Evolutionary conservation across 1,284 basidiomycete genomes (phyloP).

Genomic region (Ceratobasidium sp.): DNA sequence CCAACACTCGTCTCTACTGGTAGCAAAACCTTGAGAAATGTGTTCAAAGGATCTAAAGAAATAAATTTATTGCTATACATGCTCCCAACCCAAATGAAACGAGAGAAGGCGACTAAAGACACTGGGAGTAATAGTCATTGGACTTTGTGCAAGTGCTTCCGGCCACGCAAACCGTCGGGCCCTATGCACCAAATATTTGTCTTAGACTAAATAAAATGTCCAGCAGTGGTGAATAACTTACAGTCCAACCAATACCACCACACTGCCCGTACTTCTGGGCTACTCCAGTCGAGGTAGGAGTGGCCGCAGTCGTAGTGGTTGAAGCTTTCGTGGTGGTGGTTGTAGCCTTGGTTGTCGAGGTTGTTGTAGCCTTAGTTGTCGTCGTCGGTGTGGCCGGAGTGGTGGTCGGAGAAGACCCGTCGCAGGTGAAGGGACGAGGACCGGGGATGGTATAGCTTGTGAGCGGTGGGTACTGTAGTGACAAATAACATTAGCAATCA

Average conservation of each 20-base stretch:
- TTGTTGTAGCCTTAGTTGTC: constrained; percentile 17
- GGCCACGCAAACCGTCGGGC: constrained; percentile 38
- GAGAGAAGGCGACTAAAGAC: constrained; percentile 8
- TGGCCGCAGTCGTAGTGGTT: constrained; percentile 26
- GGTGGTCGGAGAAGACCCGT: constrained; percentile 32
- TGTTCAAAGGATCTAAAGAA: background rate
- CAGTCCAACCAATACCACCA: constrained; percentile 38
- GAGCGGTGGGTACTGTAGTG: constrained; percentile 27
- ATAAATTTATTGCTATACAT: background rate
- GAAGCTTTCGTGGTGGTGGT: constrained; percentile 20
- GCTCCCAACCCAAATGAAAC: background rate
- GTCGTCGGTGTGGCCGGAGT: constrained; percentile 21
- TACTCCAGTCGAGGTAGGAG: constrained; percentile 29
- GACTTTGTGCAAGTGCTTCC: constrained; percentile 39
- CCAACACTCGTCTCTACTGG: background rate
- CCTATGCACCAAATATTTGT: background rate
- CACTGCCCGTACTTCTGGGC: constrained; percentile 46
- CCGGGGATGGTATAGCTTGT: constrained; percentile 44
- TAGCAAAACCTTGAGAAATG: background rate
- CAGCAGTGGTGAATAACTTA: background rate
- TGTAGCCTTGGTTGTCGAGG: constrained; percentile 1
- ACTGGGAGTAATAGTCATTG: constrained; percentile 46
- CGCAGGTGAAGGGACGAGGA: constrained; percentile 46
- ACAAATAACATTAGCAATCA: background rate
- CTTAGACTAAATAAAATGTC: background rate